Conservation (phyloP, 352 stramenopile species). For the Phytophthora idaei region DNA sequence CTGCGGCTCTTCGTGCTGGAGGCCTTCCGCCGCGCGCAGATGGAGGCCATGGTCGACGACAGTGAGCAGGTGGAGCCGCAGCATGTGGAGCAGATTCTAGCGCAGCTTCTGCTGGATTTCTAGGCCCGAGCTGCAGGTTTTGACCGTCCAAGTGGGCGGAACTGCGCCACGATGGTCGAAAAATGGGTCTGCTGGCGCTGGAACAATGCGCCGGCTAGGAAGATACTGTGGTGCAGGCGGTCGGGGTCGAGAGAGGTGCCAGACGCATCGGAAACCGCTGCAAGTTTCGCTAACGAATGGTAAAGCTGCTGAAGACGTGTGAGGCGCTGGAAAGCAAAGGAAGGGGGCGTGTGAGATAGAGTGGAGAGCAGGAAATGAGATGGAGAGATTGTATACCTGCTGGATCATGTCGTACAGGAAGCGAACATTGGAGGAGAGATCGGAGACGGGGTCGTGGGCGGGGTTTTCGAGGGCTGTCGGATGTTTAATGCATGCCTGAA, state of each 20-base stretch:
- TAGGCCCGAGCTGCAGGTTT: conserved; percentile 30
- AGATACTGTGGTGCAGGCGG: conserved; percentile 57
- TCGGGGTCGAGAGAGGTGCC: conserved; percentile 35
- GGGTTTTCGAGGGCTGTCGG: not conserved
- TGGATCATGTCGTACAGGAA: conserved; percentile 68
- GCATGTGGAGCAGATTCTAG: conserved; percentile 83
- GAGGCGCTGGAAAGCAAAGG: conserved; percentile 42
- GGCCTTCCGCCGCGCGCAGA: conserved; percentile 77
- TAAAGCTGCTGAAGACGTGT: conserved; percentile 67
- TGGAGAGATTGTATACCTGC: conserved; percentile 43
- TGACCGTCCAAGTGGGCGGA: conserved; percentile 8
- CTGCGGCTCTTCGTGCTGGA: conserved; percentile 81
- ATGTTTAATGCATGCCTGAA: conserved; percentile 4
- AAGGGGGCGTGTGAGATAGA: not conserved
- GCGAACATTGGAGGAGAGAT: conserved; percentile 35
- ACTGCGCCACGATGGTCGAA: conserved; percentile 28
- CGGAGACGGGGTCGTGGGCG: not conserved
- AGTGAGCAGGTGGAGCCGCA: conserved; percentile 71
- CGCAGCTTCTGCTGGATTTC: conserved; percentile 83
- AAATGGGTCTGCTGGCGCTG: conserved; percentile 46
- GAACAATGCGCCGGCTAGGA: conserved; percentile 52
- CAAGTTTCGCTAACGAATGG: conserved; percentile 60
- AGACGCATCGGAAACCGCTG: conserved; percentile 30
- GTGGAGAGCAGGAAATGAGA: not conserved
- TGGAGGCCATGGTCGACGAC: conserved; percentile 89